These are phyloP conservation scores for Didymella exigua DNA, from an alignment of 2,329 filamentous ascomycete species.

Conservation along the genomic window DNA sequence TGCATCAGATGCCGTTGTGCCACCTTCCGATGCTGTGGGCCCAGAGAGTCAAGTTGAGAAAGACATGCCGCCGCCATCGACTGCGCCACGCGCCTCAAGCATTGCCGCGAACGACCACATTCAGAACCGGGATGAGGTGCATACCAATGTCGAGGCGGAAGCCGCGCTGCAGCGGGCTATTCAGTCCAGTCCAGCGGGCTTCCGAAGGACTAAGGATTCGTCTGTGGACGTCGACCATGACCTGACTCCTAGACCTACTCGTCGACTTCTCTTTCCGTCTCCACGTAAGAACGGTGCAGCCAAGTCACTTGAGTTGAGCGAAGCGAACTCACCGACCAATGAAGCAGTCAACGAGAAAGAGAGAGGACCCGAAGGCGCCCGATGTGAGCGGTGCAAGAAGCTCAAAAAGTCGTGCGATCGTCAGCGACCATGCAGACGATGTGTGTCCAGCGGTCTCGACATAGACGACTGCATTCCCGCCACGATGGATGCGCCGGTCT, in stretches of 20 bases:
- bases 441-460: constrained; percentile 27
- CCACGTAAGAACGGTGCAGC: constrained; percentile 69
- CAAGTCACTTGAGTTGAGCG: constrained; percentile 64
- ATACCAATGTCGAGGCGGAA: constrained; percentile 28
- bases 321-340: constrained; percentile 6
- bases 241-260: constrained; percentile 66
- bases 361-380: constrained; percentile 25
- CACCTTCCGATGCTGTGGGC: constrained; percentile 32
- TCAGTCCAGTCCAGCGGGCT: constrained; percentile 65
- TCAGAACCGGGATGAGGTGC: neutral
- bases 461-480: constrained; percentile 32
- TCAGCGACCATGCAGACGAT: constrained; percentile 34
- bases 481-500: constrained; percentile 22
- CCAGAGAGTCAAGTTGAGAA: constrained; percentile 20
- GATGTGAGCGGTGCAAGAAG: constrained; percentile 34
- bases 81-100: constrained; percentile 1
- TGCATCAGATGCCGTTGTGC: constrained; percentile 39
- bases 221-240: constrained; percentile 57
- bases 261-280: constrained; percentile 77
- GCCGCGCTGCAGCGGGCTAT: constrained; percentile 60
- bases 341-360: constrained; percentile 3
- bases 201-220: constrained; percentile 54
- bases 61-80: constrained; percentile 22
- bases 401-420: constrained; percentile 34
- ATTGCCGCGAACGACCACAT: neutral